phyloP scores from a whole-genome alignment of 2,329 filamentous ascomycete species.

The Talaromyces rugulosus region DNA sequence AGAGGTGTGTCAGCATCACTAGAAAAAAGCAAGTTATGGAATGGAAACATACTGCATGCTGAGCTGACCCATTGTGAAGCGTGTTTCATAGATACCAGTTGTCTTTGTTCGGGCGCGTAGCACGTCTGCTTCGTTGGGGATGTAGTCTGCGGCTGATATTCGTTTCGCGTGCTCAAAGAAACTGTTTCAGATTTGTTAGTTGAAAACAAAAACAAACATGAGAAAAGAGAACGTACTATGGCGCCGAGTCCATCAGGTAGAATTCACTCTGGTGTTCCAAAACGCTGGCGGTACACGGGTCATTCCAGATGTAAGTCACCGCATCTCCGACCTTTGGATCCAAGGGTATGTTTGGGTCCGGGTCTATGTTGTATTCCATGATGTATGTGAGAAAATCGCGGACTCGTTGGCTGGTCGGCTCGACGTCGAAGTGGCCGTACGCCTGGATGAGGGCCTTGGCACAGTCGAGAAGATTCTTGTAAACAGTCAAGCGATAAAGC shows the following conservation, averaged over 20 bases:
- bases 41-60: constrained; percentile 83
- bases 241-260: constrained; percentile 98
- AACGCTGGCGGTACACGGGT: constrained; percentile 74
- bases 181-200: constrained; percentile 47
- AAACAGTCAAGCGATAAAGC: constrained; percentile 92
- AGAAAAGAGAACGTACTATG: constrained; percentile 68
- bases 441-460: constrained; percentile 87
- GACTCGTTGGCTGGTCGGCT: constrained; percentile 68
- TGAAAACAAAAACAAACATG: background rate
- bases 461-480: constrained; percentile 97
- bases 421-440: constrained; percentile 86
- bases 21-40: background rate
- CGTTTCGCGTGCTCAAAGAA: constrained; percentile 92
- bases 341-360: constrained; percentile 80
- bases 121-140: constrained; percentile 91
- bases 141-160: constrained; percentile 79
- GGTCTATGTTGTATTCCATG: constrained; percentile 81
- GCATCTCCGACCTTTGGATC: constrained; percentile 77
- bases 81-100: constrained; percentile 97
- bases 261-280: constrained; percentile 97
- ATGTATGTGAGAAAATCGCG: constrained; percentile 74
- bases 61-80: constrained; percentile 96
- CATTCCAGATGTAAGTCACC: constrained; percentile 83
- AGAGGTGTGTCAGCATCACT: constrained; percentile 6
- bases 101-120: constrained; percentile 95